A percentile compares a stretch with the other conserved stretches of the same genome.
phyloP scores from a whole-genome alignment of 805 yeast genomes.

The Ogataea paradorogensis region DNA sequence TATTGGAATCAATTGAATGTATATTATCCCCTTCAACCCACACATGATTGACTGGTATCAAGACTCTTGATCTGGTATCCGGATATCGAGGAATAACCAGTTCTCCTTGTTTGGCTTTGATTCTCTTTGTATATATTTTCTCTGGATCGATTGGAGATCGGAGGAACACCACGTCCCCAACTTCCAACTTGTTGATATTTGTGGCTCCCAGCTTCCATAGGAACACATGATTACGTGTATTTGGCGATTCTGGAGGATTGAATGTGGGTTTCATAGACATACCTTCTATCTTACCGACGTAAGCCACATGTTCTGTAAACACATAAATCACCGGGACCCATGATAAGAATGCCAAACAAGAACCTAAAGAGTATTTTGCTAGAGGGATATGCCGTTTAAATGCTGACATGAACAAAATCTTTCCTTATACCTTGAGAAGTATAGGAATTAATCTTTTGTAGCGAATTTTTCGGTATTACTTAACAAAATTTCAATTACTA shows the following conservation, averaged over 20 bases:
- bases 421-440: background rate
- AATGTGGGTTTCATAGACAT: slow-evolving; percentile 86
- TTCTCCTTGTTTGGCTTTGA: slow-evolving; percentile 76
- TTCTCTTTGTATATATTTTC: slow-evolving; percentile 71
- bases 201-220: slow-evolving; percentile 63
- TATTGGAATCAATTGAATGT: slow-evolving; percentile 81
- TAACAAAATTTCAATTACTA: background rate
- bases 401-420: slow-evolving; percentile 1
- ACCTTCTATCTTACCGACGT: slow-evolving; percentile 74
- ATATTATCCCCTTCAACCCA: slow-evolving; percentile 96
- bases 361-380: slow-evolving; percentile 27
- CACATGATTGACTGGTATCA: slow-evolving; percentile 73
- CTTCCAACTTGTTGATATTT: slow-evolving; percentile 42
- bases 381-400: slow-evolving; percentile 7
- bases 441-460: too few relatives aligned
- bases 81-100: slow-evolving; percentile 56
- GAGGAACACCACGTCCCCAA: slow-evolving; percentile 74
- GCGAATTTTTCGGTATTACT: background rate
- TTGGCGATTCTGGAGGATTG: slow-evolving; percentile 56
- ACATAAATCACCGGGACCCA: slow-evolving; percentile 84
- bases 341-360: slow-evolving; percentile 41
- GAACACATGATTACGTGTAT: slow-evolving; percentile 58
- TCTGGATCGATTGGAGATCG: slow-evolving; percentile 81
- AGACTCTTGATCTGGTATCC: slow-evolving; percentile 60
- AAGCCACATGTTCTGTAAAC: slow-evolving; percentile 65